These are phyloP conservation scores for Chaetomium cochliodes DNA, from an alignment of 495 filamentous ascomycete species.

Conservation along the genomic window DNA sequence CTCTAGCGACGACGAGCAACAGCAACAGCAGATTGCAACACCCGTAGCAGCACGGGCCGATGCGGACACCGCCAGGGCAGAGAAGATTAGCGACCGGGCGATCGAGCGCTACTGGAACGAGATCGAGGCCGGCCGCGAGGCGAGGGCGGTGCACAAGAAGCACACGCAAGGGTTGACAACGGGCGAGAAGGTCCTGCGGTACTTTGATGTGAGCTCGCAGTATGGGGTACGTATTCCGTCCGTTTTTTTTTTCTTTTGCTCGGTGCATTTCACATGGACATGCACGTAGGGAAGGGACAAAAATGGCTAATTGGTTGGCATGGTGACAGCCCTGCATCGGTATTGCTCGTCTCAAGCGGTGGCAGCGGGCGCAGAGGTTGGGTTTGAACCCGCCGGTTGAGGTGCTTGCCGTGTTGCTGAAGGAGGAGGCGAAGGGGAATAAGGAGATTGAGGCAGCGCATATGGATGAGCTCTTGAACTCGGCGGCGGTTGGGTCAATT, in stretches of 20 bases:
- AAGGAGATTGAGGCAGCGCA: conserved; percentile 60
- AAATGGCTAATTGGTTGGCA: conserved; percentile 19
- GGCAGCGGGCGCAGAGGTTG: conserved; percentile 78
- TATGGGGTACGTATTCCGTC: conserved; percentile 69
- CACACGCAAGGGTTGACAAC: conserved; percentile 55
- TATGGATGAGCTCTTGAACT: conserved; percentile 75
- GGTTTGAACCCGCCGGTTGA: conserved; percentile 84
- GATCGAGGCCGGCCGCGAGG: conserved; percentile 58
- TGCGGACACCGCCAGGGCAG: conserved; percentile 53
- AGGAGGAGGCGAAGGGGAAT: conserved; percentile 58
- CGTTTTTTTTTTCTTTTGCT: too few species aligned
- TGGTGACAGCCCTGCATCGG: conserved; percentile 81
- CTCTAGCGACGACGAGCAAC: conserved; percentile 9
- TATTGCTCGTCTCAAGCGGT: conserved; percentile 75
- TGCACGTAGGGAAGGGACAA: background rate
- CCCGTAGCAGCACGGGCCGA: conserved; percentile 28
- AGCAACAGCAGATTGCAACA: conserved; percentile 3
- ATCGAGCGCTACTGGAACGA: conserved; percentile 70
- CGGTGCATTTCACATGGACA: too few species aligned
- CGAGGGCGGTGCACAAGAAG: conserved; percentile 63
- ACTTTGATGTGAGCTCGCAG: conserved; percentile 84
- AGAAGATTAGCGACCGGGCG: conserved; percentile 59
- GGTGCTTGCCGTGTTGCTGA: conserved; percentile 81
- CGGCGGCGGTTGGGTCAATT: conserved; percentile 37
- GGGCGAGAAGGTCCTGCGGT: conserved; percentile 79